phyloP scores from a whole-genome alignment of 2,329 filamentous ascomycete species.

The Penicillium sp. region DNA sequence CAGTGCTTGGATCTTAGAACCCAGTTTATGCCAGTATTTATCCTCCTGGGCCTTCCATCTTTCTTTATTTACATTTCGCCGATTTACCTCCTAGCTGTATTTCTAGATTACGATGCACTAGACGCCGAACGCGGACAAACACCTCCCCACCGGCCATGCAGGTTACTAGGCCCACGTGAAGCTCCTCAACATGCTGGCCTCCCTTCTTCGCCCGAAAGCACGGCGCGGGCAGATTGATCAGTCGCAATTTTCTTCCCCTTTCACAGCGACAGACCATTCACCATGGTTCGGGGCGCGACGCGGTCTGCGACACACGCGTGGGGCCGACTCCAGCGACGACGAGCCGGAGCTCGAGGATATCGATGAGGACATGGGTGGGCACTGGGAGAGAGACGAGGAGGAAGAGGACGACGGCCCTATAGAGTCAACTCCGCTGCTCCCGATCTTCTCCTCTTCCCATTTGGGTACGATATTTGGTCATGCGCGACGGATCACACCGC shows the following conservation, averaged over 20 bases:
- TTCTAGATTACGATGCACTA: not conserved
- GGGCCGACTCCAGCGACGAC: conserved; percentile 13
- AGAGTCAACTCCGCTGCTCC: conserved; percentile 60
- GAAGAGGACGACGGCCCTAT: conserved; percentile 46
- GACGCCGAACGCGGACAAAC: not conserved
- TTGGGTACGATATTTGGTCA: conserved; percentile 57
- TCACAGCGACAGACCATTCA: conserved; percentile 10
- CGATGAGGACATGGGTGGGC: conserved; percentile 40
- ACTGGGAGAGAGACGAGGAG: conserved; percentile 31
- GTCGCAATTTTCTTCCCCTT: conserved; percentile 14
- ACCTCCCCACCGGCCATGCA: conserved; percentile 1
- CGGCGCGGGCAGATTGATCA: conserved; percentile 19
- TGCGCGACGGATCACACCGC: not conserved
- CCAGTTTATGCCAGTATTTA: not conserved
- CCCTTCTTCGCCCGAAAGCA: conserved; percentile 22
- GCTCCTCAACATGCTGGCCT: conserved; percentile 21
- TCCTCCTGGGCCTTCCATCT: not conserved
- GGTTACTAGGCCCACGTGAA: conserved; percentile 6
- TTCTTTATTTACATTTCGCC: not conserved
- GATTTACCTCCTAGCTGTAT: not conserved
- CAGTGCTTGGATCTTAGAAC: not conserved
- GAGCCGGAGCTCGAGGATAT: conserved; percentile 31
- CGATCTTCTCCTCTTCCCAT: conserved; percentile 77
- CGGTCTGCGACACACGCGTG: conserved; percentile 6
- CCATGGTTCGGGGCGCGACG: conserved; percentile 17